These are phyloP conservation scores for Amanita pallidorosea DNA, from an alignment of 768 basidiomycete species.

Conservation along the genomic window DNA sequence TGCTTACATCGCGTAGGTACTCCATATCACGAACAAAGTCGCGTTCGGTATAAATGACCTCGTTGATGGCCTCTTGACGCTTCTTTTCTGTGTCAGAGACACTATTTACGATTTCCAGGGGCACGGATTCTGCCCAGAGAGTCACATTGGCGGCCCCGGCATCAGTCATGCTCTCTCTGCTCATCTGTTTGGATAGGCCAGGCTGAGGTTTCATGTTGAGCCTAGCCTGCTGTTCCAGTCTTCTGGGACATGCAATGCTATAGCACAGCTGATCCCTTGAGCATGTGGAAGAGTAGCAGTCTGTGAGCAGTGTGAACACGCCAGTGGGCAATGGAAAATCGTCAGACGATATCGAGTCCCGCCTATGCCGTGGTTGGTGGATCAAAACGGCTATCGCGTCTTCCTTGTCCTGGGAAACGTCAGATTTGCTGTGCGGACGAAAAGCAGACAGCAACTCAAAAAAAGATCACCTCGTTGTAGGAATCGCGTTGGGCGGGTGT, in stretches of 20 bases:
- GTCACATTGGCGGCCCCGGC: slow-evolving; percentile 51
- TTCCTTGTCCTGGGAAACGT: slow-evolving; percentile 17
- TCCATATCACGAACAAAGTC: slow-evolving; percentile 99
- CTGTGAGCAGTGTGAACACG: slow-evolving; percentile 92
- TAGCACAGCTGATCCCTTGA: slow-evolving; percentile 92
- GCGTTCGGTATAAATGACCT: slow-evolving; percentile 88
- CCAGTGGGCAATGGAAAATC: slow-evolving; percentile 77
- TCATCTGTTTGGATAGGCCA: slow-evolving; percentile 77
- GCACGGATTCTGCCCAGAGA: slow-evolving; percentile 94
- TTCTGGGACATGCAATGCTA: slow-evolving; percentile 89
- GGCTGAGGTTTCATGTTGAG: slow-evolving; percentile 92
- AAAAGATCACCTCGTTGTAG: slow-evolving; percentile 15
- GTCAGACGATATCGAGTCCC: slow-evolving; percentile 32
- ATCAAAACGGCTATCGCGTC: slow-evolving; percentile 14
- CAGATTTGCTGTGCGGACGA: slow-evolving; percentile 2
- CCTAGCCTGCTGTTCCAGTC: slow-evolving; percentile 89
- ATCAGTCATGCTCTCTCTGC: slow-evolving; percentile 73
- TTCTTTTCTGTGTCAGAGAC: slow-evolving; percentile 91
- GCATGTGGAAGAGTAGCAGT: slow-evolving; percentile 98
- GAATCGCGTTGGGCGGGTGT: slow-evolving; percentile 12
- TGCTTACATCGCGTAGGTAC: slow-evolving; percentile 84
- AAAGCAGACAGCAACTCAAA: not conserved
- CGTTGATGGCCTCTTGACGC: slow-evolving; percentile 96
- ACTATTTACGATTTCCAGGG: slow-evolving; percentile 86
- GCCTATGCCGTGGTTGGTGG: slow-evolving; percentile 19